Conservation (phyloP, 257 asterid genomes). For the Capsicum baccatum region DNA sequence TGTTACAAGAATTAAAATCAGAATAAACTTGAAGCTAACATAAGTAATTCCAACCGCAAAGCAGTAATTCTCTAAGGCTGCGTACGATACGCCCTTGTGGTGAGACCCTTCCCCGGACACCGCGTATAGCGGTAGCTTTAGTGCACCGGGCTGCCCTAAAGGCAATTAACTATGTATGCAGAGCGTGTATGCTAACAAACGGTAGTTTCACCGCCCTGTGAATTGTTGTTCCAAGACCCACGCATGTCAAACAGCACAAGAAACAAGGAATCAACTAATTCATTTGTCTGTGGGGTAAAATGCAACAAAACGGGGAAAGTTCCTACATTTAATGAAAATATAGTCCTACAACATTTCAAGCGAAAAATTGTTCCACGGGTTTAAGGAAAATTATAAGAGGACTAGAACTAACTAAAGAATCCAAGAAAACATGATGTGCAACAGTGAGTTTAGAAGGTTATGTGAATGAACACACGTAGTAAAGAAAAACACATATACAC, state of each 20-base stretch:
- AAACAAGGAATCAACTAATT: background rate
- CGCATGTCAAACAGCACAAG: background rate
- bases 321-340: background rate
- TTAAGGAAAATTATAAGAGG: background rate
- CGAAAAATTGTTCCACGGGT: background rate
- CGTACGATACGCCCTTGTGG: no score
- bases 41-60: background rate
- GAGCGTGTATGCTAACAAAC: background rate
- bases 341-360: background rate
- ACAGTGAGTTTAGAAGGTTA: background rate
- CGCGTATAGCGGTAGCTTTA: no score
- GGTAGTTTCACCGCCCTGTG: background rate
- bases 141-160: background rate
- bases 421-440: slow-evolving; percentile 1
- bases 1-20: background rate
- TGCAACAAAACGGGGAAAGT: background rate
- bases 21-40: background rate
- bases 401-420: background rate
- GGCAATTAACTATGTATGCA: background rate
- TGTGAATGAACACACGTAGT: background rate
- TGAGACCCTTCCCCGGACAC: no score
- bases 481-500: background rate
- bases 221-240: background rate
- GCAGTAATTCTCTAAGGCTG: background rate
- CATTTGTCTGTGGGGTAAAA: background rate